A percentile compares a stretch with the other conserved stretches of the same genome.
phyloP scores from a whole-genome alignment of 2,329 filamentous ascomycete genomes.

The Monilinia polystroma region DNA sequence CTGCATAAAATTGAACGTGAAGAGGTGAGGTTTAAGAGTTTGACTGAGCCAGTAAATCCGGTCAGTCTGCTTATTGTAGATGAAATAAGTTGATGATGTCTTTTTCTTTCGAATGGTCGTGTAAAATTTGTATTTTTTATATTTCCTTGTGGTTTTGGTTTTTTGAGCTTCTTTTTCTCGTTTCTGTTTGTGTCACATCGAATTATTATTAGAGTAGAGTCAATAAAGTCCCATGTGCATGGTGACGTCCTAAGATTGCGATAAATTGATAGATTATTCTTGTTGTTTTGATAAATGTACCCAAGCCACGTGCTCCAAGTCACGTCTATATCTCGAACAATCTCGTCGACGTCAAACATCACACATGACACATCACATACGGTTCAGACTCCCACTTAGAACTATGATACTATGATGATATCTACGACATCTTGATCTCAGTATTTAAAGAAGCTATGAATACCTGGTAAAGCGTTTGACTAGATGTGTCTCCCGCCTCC shows the following conservation, averaged over 20 bases:
- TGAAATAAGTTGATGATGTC: slow-evolving; percentile 23
- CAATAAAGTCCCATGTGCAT: slow-evolving; percentile 15
- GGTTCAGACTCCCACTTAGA: too few relatives aligned
- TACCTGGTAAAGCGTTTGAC: too few relatives aligned
- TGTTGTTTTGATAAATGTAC: too few relatives aligned
- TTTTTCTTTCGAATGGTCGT: slow-evolving; percentile 19
- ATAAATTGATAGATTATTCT: too few relatives aligned
- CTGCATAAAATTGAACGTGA: slow-evolving; percentile 61
- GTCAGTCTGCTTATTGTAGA: slow-evolving; percentile 36
- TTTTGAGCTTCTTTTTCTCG: slow-evolving; percentile 2
- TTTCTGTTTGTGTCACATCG: slow-evolving; percentile 8
- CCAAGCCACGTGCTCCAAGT: too few relatives aligned
- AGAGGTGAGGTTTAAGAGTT: slow-evolving; percentile 25
- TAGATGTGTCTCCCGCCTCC: too few relatives aligned
- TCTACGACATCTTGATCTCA: too few relatives aligned
- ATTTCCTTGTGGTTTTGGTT: not conserved
- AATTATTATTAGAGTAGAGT: not conserved
- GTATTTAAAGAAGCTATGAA: too few relatives aligned
- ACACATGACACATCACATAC: too few relatives aligned
- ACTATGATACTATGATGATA: too few relatives aligned
- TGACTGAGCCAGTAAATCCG: slow-evolving; percentile 41
- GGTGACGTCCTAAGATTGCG: not conserved
- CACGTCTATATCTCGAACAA: too few relatives aligned
- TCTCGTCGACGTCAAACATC: too few relatives aligned
- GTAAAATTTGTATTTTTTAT: not conserved